Conservation (phyloP, 306 rosid genomes). For the Sophora flavescens region DNA sequence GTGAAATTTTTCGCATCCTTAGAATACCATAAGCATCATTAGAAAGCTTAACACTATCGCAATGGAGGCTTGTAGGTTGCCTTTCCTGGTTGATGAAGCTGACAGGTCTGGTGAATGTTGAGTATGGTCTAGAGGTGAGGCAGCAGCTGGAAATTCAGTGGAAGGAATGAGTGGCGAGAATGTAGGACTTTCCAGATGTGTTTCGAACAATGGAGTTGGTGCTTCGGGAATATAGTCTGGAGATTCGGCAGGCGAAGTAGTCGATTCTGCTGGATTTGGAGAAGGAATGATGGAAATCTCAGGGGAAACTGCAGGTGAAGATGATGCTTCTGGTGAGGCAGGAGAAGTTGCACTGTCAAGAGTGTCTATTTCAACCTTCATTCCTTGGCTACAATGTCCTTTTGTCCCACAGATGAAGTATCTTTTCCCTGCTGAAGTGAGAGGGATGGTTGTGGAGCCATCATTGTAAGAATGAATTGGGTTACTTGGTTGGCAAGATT, state of each 20-base stretch:
- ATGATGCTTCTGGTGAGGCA: slow-evolving; percentile 53
- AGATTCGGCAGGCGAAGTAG: slow-evolving; percentile 47
- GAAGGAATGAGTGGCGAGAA: slow-evolving; percentile 59
- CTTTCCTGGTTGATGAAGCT: slow-evolving; percentile 51
- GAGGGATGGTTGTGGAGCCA: slow-evolving; percentile 71
- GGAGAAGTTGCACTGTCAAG: slow-evolving; percentile 62
- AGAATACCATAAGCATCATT: slow-evolving; percentile 52
- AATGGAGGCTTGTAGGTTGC: slow-evolving; percentile 45
- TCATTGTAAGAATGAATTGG: slow-evolving; percentile 63
- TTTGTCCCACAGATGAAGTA: slow-evolving; percentile 79
- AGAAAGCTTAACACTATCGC: slow-evolving; percentile 48
- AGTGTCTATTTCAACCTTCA: slow-evolving; percentile 76
- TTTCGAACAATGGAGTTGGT: slow-evolving; percentile 46
- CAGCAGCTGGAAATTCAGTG: slow-evolving; percentile 48
- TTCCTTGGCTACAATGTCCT: slow-evolving; percentile 82
- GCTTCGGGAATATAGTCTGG: slow-evolving; percentile 39
- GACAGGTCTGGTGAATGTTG: slow-evolving; percentile 52
- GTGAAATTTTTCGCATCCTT: slow-evolving; percentile 32
- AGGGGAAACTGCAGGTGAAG: slow-evolving; percentile 47
- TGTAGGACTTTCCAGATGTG: slow-evolving; percentile 45
- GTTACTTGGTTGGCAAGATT: slow-evolving; percentile 64
- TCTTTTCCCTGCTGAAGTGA: slow-evolving; percentile 73
- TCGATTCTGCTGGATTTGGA: slow-evolving; percentile 50
- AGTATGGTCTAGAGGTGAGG: slow-evolving; percentile 48
- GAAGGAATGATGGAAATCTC: slow-evolving; percentile 46